Conservation (phyloP, 2,329 filamentous ascomycete species). For the Dothistroma pini region DNA sequence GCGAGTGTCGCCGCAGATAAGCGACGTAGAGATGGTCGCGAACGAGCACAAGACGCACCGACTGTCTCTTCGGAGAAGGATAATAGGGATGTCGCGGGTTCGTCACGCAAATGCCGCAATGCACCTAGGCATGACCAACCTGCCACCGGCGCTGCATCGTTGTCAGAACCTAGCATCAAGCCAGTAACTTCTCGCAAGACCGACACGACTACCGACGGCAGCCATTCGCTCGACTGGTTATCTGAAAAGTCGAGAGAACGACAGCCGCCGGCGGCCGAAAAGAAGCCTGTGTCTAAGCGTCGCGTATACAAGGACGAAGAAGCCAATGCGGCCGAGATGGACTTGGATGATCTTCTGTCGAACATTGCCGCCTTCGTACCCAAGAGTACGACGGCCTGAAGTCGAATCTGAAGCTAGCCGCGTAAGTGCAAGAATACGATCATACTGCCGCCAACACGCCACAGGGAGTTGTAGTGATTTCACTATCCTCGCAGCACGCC, state of each 20-base stretch:
- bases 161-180: background rate
- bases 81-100: background rate
- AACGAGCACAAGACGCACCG: background rate
- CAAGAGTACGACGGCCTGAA: background rate
- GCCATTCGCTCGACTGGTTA: conserved; percentile 26
- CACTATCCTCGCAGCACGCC: background rate
- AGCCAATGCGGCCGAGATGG: conserved; percentile 18
- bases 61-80: background rate
- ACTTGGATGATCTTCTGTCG: conserved; percentile 31
- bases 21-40: background rate
- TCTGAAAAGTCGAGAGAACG: conserved; percentile 9
- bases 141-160: background rate
- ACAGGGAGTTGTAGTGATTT: background rate
- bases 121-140: background rate
- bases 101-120: background rate
- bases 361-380: conserved; percentile 25
- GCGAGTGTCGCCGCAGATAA: background rate
- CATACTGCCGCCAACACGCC: too few species aligned
- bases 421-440: too few species aligned
- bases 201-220: background rate
- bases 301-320: background rate
- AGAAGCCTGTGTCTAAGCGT: background rate
- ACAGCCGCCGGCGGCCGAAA: background rate
- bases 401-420: background rate
- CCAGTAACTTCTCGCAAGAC: background rate